Percentiles rank a stretch among this genome's conserved stretches.
Conservation (phyloP, 208 protist genomes). For the Herpetomonas samuelpessoai region DNA sequence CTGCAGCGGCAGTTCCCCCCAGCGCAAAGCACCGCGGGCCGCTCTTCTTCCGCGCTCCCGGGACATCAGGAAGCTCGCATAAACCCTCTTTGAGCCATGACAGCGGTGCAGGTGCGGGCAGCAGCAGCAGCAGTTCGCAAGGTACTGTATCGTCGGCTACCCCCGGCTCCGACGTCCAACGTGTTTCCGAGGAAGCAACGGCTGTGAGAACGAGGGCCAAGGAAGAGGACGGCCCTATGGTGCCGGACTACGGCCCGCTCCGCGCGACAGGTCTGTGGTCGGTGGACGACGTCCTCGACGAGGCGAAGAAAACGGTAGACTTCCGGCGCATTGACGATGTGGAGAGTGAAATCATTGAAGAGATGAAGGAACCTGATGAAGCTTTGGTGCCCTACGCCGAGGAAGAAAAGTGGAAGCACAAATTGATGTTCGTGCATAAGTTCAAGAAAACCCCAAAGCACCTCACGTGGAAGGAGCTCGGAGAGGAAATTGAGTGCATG, state of each 20-base stretch:
- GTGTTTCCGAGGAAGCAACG: constrained; percentile 1
- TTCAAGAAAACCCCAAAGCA: constrained; percentile 88
- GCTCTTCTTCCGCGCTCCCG: background rate
- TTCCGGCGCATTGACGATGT: constrained; percentile 88
- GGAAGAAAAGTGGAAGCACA: constrained; percentile 85
- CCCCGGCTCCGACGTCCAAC: background rate
- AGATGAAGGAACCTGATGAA: constrained; percentile 51
- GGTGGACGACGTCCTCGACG: constrained; percentile 74
- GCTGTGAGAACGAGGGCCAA: constrained; percentile 19
- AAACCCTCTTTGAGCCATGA: no score
- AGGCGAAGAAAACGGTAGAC: constrained; percentile 66
- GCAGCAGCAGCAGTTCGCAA: background rate
- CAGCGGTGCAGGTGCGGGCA: no score
- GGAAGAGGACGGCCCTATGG: constrained; percentile 50
- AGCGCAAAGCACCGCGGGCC: background rate
- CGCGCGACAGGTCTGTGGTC: constrained; percentile 76
- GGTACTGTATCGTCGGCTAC: background rate
- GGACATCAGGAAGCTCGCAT: no score
- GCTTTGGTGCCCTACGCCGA: constrained; percentile 72
- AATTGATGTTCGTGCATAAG: constrained; percentile 88
- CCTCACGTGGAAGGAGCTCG: constrained; percentile 84
- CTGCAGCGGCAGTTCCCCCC: constrained; percentile 1
- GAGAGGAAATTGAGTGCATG: constrained; percentile 87
- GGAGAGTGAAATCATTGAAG: constrained; percentile 77
- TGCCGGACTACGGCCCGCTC: constrained; percentile 75